Percentiles rank a stretch among this genome's conserved stretches.
phyloP scores from a whole-genome alignment of 176 grass and related monocot genomes.

The Oryza longistaminata region DNA sequence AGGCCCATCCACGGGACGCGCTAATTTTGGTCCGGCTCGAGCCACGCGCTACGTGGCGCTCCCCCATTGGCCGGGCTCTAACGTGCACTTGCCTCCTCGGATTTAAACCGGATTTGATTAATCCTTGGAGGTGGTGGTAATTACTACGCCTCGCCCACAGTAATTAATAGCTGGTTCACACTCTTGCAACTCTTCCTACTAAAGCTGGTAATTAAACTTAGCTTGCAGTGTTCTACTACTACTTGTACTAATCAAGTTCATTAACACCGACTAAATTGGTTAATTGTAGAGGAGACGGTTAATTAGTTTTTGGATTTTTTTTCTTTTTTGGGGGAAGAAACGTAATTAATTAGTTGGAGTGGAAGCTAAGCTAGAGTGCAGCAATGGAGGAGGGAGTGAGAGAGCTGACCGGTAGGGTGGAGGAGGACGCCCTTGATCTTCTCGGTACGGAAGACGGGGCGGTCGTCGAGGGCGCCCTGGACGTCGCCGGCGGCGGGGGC shows the following conservation, averaged over 20 bases:
- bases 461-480: conserved; percentile 43
- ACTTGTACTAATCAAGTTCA: neutral
- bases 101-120: neutral
- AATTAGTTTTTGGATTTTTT: neutral
- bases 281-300: neutral
- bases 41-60: neutral
- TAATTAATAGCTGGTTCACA: neutral
- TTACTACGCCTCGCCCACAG: neutral
- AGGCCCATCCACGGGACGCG: conserved; percentile 17
- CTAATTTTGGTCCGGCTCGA: neutral
- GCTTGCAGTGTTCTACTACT: neutral
- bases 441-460: conserved; percentile 62
- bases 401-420: conserved; percentile 44
- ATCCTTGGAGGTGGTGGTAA: neutral
- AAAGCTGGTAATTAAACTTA: neutral
- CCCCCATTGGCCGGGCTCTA: neutral
- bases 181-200: neutral
- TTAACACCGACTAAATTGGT: neutral
- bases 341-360: neutral
- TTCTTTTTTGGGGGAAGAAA: neutral
- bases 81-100: conserved; percentile 15
- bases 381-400: neutral
- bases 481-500: conserved; percentile 21
- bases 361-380: neutral
- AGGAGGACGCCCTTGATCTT: conserved; percentile 60